phyloP scores from a whole-genome alignment of 306 rosid genomes.

The Gynostemma pentaphyllum region DNA sequence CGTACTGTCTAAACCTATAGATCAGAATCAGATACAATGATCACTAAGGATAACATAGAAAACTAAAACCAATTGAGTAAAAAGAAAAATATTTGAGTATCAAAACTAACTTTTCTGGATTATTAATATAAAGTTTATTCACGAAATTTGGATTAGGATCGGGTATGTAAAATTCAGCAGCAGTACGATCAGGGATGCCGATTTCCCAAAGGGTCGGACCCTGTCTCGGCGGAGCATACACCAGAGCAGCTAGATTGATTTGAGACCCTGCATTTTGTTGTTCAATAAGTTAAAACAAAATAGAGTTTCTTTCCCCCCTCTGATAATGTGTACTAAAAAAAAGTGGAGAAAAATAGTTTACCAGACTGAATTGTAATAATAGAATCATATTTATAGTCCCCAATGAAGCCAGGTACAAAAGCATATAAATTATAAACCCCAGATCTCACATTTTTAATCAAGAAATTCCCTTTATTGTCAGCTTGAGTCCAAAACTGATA shows the following conservation, averaged over 20 bases:
- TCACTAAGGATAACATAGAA: too few species aligned
- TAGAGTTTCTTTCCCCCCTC: too few species aligned
- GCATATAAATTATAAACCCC: constrained; percentile 63
- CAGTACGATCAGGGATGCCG: constrained; percentile 74
- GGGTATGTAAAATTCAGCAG: constrained; percentile 58
- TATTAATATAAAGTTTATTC: constrained; percentile 22
- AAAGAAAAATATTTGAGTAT: not conserved
- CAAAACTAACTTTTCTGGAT: constrained; percentile 26
- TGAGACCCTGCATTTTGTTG: constrained; percentile 19
- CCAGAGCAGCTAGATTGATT: constrained; percentile 21
- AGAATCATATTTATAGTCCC: constrained; percentile 43
- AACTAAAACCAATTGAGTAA: not conserved
- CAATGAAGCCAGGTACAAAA: constrained; percentile 70
- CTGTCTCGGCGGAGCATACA: constrained; percentile 59
- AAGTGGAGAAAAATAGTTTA: too few species aligned
- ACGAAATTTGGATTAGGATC: constrained; percentile 31
- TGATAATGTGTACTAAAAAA: too few species aligned
- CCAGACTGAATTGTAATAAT: constrained; percentile 36
- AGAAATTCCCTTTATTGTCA: constrained; percentile 33
- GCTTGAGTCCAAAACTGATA: constrained; percentile 80
- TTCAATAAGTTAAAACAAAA: not conserved
- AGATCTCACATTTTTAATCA: constrained; percentile 34
- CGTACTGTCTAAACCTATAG: constrained; percentile 23
- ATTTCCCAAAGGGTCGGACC: constrained; percentile 87
- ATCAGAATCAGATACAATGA: not conserved